Base-by-base conservation (phyloP, 2,329 filamentous ascomycete genomes). In the Ceratocystiopsis sp. region DNA sequence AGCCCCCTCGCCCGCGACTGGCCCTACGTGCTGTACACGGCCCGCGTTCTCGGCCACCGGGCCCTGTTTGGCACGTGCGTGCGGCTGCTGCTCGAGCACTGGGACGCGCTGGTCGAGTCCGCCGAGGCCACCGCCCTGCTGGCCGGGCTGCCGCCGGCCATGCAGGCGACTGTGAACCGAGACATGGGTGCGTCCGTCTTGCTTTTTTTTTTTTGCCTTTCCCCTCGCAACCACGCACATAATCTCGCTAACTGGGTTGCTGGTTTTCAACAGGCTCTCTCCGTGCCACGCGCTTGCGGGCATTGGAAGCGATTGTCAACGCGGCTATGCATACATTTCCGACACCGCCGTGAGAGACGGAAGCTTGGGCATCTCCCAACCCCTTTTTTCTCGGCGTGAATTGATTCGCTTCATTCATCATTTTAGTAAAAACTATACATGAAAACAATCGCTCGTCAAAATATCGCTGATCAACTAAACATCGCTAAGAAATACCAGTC, bases 11-110 rank as follows among this genome's bases (percentile, higher is more conserved):
- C 16, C 4, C 35, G 42, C 13, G 48, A 49, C 39, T 42, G 46
- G 40, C 37, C 41, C 16, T 48, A 32, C 21, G 18, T 46, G 25
- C 44, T 50, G 35, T 50, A 48, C 38, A 37, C 45, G 10, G 44
- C 44, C 6, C 47, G 49, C 9, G 25, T 38, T 18, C 40, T 48
- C 16, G 34, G 38, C 16, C 29, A 45, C 42, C 38, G 37, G 12
- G 32, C 35, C 16, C 35, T 50, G 16, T 33, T 48, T 16, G 38
- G 19, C 1, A 16, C 34, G 11, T 45, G 41, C 14, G 19, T 48
- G 41, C 42, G 45, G 4, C 48, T 46, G 17, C 33, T 49, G 33
- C 42, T 49, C 36, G 42, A 46, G 35, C 46, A 46, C 2, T 49
- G 48, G 48, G 25, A 40, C 40, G n/a, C 25, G 21, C 10, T 47